Percentiles rank a stretch among this genome's conserved stretches.
Evolutionary conservation across 345 rosid species (phyloP).

Genomic region (Dovyalis caffra): DNA sequence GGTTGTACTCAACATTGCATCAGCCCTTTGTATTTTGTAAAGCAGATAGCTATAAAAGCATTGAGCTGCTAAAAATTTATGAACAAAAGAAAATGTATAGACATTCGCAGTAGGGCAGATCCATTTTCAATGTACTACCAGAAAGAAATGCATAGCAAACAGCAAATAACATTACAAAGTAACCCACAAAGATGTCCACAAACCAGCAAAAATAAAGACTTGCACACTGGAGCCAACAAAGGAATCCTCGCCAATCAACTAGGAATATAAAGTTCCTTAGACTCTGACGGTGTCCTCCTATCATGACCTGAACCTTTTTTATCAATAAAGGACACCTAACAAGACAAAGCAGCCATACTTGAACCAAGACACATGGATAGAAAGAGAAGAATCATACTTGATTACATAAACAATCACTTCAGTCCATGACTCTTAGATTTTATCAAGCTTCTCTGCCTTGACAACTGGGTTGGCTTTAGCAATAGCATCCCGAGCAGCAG

Average conservation of each 20-base stretch:
- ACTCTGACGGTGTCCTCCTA: not conserved
- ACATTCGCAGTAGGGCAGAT: not conserved
- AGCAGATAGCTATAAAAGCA: not conserved
- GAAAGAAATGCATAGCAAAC: not conserved
- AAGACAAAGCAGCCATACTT: not conserved
- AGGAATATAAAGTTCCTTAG: not conserved
- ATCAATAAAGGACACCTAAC: not conserved
- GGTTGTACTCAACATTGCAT: not conserved
- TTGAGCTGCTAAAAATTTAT: not conserved
- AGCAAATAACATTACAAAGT: not conserved
- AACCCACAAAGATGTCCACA: not conserved
- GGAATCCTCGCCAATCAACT: not conserved
- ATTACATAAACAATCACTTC: constrained; percentile 1
- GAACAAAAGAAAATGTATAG: not conserved
- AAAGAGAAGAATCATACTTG: constrained; percentile 1
- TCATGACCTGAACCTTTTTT: not conserved
- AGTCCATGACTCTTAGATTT: constrained; percentile 12
- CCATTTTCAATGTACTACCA: not conserved
- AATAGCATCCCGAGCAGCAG: constrained; percentile 24
- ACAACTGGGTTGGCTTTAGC: constrained; percentile 34
- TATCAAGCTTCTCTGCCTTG: constrained; percentile 28
- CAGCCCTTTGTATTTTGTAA: not conserved
- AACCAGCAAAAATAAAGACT: not conserved
- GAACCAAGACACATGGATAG: not conserved
- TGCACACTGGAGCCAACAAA: not conserved